Base-by-base conservation (phyloP, 202 grass and related monocot genomes). In the Bolboschoenoplectus hybrid region DNA sequence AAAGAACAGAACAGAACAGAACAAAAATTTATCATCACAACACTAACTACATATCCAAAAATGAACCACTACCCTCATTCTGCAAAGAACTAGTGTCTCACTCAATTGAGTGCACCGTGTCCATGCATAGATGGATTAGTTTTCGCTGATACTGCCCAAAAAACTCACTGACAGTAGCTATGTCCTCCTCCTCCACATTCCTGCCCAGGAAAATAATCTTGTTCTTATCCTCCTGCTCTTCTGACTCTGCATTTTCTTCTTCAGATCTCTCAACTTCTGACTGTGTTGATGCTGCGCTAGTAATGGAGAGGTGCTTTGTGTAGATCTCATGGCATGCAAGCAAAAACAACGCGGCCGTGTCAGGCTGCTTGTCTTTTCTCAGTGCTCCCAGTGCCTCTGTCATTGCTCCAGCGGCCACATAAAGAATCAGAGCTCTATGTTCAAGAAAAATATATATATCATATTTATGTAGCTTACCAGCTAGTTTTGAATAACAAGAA, bases 71-170 rank as follows among this genome's bases (percentile, higher is more conserved):
- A 32, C 64, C 12, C 56, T 60, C 14, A 2, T 40, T 78, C 26
- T 39, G 50, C 12, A 78, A 82, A 66, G 39, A 66, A 11, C 44
- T 3, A 36, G 40, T 26, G 4, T 16, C 34, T 94, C 91, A 95
- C 64, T 92, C 91, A 52, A 92, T 81, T 14, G 43, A 74, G 7
- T 94, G 93, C 62, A 87, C 80, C 4, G 89, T 89, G 80, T 99
- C 97, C 93, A 99, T 92, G 81, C 92, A 97, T 19, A 97, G 89
- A 89, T 99, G 97, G 55, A 99, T 88, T 64, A 97, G 67, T 82
- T 94, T 93, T 84, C 92, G 92, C 82, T 99, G 97, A 74, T 99
- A 99, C 85, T 99, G 93, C 86, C 97, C 97, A 11, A 90, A 99
- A 60, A 91, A 93, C 83, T 99, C 93, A 26, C 89, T 91, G 80